Percentiles rank a stretch among this genome's conserved stretches.
Conservation (phyloP, 2,329 filamentous ascomycete species). For the Hypoxylon sp. region DNA sequence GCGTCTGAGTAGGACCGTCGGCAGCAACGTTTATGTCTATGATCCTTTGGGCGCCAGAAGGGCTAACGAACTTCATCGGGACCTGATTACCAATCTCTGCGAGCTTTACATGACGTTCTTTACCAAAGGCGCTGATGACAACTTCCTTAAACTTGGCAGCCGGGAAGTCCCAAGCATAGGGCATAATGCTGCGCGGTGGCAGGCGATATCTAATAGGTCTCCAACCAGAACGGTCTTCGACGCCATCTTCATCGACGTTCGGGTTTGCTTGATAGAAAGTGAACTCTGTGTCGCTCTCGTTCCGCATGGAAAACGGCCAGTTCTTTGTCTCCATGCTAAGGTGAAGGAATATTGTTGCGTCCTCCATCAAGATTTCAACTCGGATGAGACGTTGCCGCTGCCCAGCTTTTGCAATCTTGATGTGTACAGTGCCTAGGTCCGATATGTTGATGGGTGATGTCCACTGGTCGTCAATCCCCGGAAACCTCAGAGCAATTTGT, state of each 20-base stretch:
- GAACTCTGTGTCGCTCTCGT: constrained; percentile 97
- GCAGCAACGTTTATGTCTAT: constrained; percentile 97
- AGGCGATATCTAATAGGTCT: constrained; percentile 91
- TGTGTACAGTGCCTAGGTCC: constrained; percentile 89
- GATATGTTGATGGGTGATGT: constrained; percentile 98
- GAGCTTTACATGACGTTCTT: constrained; percentile 91
- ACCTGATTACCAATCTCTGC: constrained; percentile 97
- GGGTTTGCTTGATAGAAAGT: constrained; percentile 96
- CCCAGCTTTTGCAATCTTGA: constrained; percentile 92
- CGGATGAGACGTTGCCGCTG: constrained; percentile 90
- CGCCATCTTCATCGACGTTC: constrained; percentile 90
- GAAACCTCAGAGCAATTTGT: constrained; percentile 92
- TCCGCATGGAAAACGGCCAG: constrained; percentile 99
- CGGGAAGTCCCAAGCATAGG: constrained; percentile 99
- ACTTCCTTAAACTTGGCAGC: constrained; percentile 97
- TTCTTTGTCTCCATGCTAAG: constrained; percentile 91
- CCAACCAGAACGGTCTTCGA: constrained; percentile 87
- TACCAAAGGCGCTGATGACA: constrained; percentile 81
- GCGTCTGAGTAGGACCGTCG: constrained; percentile 92
- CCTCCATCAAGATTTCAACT: constrained; percentile 90
- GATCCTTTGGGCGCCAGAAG: constrained; percentile 80
- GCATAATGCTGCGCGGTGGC: constrained; percentile 97
- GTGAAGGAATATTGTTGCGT: constrained; percentile 92
- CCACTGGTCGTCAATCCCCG: constrained; percentile 96
- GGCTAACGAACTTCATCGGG: constrained; percentile 87